These are phyloP conservation scores for Linum trigynum DNA, from an alignment of 345 rosid species.

Conservation along the genomic window DNA sequence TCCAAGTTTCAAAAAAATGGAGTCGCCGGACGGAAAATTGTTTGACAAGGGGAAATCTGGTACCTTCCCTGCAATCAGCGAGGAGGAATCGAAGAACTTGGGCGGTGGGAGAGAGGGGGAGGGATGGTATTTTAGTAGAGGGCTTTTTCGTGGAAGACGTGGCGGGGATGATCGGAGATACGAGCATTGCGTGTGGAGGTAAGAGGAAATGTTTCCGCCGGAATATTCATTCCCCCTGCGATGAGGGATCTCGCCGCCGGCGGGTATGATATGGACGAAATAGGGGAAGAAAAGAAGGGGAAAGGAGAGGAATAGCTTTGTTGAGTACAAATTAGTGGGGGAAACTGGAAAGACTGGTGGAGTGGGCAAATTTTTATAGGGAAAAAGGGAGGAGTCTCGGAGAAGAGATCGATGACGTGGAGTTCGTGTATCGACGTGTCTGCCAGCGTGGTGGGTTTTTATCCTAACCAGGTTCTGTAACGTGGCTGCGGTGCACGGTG, in stretches of 20 bases:
- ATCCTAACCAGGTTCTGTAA: background rate
- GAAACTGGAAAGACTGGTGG: conserved; percentile 16
- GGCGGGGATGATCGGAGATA: conserved; percentile 56
- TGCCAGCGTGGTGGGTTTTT: background rate
- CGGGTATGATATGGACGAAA: background rate
- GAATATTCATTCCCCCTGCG: conserved; percentile 51
- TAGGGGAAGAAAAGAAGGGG: background rate
- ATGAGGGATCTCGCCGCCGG: conserved; percentile 23
- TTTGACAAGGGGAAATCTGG: background rate
- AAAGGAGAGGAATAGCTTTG: background rate
- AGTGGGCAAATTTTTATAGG: conserved; percentile 30
- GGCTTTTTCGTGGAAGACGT: conserved; percentile 52
- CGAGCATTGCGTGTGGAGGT: conserved; percentile 30
- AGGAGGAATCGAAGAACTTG: conserved; percentile 8
- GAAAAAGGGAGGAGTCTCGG: conserved; percentile 8
- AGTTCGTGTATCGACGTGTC: background rate
- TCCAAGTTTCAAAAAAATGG: background rate
- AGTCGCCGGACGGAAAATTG: background rate
- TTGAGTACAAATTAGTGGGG: conserved; percentile 6
- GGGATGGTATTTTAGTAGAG: background rate
- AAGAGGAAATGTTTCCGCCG: conserved; percentile 16
- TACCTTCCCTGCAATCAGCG: background rate
- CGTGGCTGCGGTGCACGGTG: background rate
- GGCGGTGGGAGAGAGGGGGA: background rate
- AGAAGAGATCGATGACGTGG: background rate